Evolutionary conservation across 2,329 filamentous ascomycete species (phyloP).

Genomic region (Colletotrichum nymphaeae): DNA sequence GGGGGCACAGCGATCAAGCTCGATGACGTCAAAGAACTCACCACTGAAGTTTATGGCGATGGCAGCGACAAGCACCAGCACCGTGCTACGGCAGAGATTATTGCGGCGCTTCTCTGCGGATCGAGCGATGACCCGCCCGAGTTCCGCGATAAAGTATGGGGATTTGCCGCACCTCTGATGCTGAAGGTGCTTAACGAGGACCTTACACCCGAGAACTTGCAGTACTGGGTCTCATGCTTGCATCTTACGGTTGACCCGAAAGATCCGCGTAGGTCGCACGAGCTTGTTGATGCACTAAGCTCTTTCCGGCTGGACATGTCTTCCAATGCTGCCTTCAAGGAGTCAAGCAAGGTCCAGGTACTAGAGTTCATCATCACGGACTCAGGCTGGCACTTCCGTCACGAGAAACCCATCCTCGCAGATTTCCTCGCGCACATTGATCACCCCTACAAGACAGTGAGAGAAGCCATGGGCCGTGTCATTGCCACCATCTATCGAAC

Average conservation of each 20-base stretch:
- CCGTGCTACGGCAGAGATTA: slow-evolving; percentile 92
- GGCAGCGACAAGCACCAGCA: slow-evolving; percentile 98
- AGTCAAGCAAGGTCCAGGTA: slow-evolving; percentile 94
- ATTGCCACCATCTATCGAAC: slow-evolving; percentile 91
- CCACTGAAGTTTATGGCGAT: slow-evolving; percentile 84
- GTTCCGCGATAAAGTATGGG: slow-evolving; percentile 83
- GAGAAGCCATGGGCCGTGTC: slow-evolving; percentile 92
- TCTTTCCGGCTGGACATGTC: slow-evolving; percentile 92
- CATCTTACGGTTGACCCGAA: slow-evolving; percentile 90
- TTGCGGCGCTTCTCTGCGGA: slow-evolving; percentile 85
- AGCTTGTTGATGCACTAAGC: slow-evolving; percentile 84
- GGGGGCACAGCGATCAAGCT: slow-evolving; percentile 82
- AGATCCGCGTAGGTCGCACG: slow-evolving; percentile 88
- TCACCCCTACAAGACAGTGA: slow-evolving; percentile 97
- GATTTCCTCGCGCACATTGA: slow-evolving; percentile 93
- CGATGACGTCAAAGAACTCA: slow-evolving; percentile 87
- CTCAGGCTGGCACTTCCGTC: slow-evolving; percentile 94
- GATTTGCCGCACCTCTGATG: slow-evolving; percentile 89
- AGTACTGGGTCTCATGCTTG: slow-evolving; percentile 95
- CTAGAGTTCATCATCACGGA: slow-evolving; percentile 90
- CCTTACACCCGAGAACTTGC: slow-evolving; percentile 91
- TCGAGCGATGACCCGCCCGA: slow-evolving; percentile 82
- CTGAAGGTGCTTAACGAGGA: slow-evolving; percentile 89
- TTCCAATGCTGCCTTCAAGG: slow-evolving; percentile 98
- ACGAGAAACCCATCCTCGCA: slow-evolving; percentile 86